Percentiles rank a stretch among this genome's conserved stretches.
These are phyloP conservation scores for Globisporangium middletonii DNA, from an alignment of 352 stramenopile genomes.

Conservation along the genomic window DNA sequence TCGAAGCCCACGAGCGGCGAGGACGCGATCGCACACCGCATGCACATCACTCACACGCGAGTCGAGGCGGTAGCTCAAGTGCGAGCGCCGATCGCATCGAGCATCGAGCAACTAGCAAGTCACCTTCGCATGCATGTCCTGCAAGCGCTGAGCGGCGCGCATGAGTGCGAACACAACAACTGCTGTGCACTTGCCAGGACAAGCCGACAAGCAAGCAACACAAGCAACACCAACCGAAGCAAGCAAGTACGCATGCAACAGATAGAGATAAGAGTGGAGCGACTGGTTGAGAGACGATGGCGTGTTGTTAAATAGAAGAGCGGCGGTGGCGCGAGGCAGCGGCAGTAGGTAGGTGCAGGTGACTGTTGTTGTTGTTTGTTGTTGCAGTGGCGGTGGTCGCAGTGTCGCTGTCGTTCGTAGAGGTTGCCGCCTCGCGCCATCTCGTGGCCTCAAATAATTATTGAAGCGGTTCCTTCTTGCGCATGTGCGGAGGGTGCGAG, in stretches of 20 bases:
- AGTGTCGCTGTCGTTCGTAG: too few relatives aligned
- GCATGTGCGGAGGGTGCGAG: background rate
- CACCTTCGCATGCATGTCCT: constrained; percentile 4
- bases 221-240: background rate
- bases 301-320: background rate
- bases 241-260: constrained; percentile 1
- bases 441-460: constrained; percentile 14
- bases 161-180: background rate
- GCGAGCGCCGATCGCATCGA: background rate
- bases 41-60: background rate
- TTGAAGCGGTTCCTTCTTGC: constrained; percentile 13
- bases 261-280: background rate
- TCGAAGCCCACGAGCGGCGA: constrained; percentile 19
- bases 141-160: constrained; percentile 4
- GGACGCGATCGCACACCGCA: background rate
- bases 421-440: too few relatives aligned
- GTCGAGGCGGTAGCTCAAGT: background rate
- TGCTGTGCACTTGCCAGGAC: constrained; percentile 26
- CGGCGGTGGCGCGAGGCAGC: too few relatives aligned
- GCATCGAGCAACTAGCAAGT: background rate
- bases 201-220: constrained; percentile 10
- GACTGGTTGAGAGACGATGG: background rate
- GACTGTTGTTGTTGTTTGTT: too few relatives aligned
- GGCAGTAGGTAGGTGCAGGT: too few relatives aligned
- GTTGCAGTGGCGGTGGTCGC: too few relatives aligned